Evolutionary conservation across 495 filamentous ascomycete genomes (phyloP), one percentile per base, ranked within the genome.

Genomic region (Hypoxylon cercidicola): DNA sequence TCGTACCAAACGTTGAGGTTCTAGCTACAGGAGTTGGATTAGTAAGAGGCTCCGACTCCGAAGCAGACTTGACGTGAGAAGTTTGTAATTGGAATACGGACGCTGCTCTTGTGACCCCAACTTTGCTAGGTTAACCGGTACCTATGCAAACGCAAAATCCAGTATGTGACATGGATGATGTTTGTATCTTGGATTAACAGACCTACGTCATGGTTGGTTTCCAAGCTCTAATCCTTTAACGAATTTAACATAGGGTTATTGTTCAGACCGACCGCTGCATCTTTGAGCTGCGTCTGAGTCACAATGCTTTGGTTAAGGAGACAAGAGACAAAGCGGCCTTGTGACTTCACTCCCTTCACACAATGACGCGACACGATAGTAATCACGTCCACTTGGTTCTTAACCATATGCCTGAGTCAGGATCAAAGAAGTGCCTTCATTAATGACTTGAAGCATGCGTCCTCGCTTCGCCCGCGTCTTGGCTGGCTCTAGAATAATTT

Each of bases 241-340:
- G 40, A 61, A 3, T 19, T 47, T 46, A 21, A 43, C 34, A 7
- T 4, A 19, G 19, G 41, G 1, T 19, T 19, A 37, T 13, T 13
- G 54, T 60, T 56, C 53, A 44, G 50, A 54, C 23, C 2, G 25
- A 13, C 9, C 4, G 19, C 0, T 1, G 10, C 12, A 7, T n/a
- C 58, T 68, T 63, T 63, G 39, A 46, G n/a, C n/a, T n/a, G n/a
- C n/a, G 18, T 0, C 32, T 21, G 41, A 41, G n/a, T 62, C 19
- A 63, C 60, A 68, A 68, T 68, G 55, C 39, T 11, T 60, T 68
- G 18, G 30, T 47, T 15, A 15, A 60, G 13, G 37, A 9, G 32
- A 55, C 28, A 57, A 54, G 30, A n/a, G 44, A 55, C 60, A 60
- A 63, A 60, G 55, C 25, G 30, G 32, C 20, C 12, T 63, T 68